Percentiles rank a stretch among this genome's conserved stretches.
Evolutionary conservation across 176 grass and related monocot genomes (phyloP).

Genomic region (Raddia guianensis): DNA sequence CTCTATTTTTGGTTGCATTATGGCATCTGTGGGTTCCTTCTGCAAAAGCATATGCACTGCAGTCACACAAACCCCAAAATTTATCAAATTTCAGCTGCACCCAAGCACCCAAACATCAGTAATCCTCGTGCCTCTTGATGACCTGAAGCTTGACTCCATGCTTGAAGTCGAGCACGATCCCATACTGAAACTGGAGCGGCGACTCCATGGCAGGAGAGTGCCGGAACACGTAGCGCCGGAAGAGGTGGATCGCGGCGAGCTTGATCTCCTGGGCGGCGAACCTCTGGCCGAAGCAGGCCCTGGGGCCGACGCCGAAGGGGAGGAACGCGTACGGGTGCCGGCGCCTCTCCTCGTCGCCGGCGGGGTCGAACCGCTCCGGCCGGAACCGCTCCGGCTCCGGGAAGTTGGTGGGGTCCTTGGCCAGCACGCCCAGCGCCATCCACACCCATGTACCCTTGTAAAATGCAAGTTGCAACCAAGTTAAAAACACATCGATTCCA

Average conservation of each 20-base stretch:
- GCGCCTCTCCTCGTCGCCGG: conserved; percentile 39
- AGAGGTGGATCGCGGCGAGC: conserved; percentile 50
- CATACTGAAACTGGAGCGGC: conserved; percentile 53
- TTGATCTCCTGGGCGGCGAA: conserved; percentile 67
- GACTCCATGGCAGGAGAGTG: conserved; percentile 51
- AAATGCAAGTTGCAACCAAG: too few relatives aligned
- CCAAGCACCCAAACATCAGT: neutral
- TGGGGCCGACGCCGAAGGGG: conserved; percentile 59
- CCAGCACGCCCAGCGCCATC: conserved; percentile 48
- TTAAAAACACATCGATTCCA: too few relatives aligned
- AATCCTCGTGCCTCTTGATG: conserved; percentile 40
- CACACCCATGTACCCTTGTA: conserved; percentile 55
- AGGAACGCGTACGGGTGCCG: conserved; percentile 60
- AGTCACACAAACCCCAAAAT: neutral
- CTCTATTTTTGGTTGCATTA: neutral
- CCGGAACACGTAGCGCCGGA: conserved; percentile 43
- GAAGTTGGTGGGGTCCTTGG: conserved; percentile 54
- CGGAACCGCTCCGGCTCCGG: conserved; percentile 58
- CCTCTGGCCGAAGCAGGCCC: conserved; percentile 57
- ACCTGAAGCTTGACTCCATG: conserved; percentile 48
- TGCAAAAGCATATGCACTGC: neutral
- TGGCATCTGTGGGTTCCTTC: neutral
- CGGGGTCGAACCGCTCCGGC: conserved; percentile 62
- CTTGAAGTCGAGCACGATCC: conserved; percentile 54
- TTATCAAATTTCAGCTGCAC: neutral